Evolutionary conservation across 257 asterid genomes (phyloP).

Genomic region (Penstemon newberryi): DNA sequence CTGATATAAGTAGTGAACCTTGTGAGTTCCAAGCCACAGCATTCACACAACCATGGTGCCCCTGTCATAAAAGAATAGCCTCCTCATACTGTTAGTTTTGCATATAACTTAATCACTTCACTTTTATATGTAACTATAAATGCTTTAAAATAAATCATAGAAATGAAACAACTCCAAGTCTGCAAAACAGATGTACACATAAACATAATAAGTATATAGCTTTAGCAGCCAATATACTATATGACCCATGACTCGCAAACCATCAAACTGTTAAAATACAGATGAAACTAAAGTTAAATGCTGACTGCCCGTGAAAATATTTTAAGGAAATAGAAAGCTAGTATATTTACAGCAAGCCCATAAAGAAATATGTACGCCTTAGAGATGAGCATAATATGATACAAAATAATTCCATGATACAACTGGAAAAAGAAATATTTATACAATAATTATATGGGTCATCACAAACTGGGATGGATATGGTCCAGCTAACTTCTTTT

Average conservation of each 20-base stretch:
- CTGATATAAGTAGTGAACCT: slow-evolving; percentile 89
- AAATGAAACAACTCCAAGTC: slow-evolving; percentile 26
- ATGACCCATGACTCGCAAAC: background rate
- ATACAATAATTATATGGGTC: background rate
- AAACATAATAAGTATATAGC: background rate
- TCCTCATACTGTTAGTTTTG: slow-evolving; percentile 24
- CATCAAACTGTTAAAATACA: background rate
- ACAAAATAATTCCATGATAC: too few species aligned
- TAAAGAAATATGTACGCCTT: background rate
- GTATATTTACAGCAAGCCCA: background rate
- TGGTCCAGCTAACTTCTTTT: background rate
- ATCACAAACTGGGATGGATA: background rate
- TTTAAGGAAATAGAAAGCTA: background rate
- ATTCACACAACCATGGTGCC: slow-evolving; percentile 94
- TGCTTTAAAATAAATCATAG: slow-evolving; percentile 13
- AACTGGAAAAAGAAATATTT: background rate
- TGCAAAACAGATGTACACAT: background rate
- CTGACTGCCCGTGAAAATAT: background rate
- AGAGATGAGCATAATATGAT: background rate
- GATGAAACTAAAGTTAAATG: background rate
- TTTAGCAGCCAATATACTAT: slow-evolving; percentile 12
- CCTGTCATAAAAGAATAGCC: slow-evolving; percentile 49
- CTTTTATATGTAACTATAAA: slow-evolving; percentile 5
- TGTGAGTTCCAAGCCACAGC: slow-evolving; percentile 88
- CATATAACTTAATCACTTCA: slow-evolving; percentile 8